Conservation (phyloP, 768 basidiomycete genomes). For the Macrolepiota fuliginosa region DNA sequence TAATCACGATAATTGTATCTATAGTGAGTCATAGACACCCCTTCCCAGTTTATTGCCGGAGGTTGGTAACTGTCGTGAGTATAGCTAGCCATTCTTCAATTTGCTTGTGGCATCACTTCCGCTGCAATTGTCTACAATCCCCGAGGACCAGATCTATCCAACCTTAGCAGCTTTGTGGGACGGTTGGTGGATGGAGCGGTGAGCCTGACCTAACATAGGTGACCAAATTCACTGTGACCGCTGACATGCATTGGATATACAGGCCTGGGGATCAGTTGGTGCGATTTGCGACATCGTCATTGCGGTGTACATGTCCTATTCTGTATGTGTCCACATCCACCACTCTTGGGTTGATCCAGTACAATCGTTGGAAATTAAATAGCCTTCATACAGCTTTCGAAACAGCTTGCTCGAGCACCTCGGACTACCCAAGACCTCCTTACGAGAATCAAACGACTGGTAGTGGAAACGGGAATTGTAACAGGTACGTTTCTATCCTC, state of each 20-base stretch:
- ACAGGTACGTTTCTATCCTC: not conserved
- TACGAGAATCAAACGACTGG: not conserved
- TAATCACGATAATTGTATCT: not conserved
- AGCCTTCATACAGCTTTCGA: not conserved
- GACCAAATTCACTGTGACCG: not conserved
- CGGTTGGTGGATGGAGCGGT: not conserved
- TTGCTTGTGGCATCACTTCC: no score
- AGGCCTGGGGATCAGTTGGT: not conserved
- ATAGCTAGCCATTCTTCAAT: no score
- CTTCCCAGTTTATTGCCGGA: not conserved
- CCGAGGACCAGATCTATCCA: no score
- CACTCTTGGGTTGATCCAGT: not conserved
- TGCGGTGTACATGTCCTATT: slow-evolving; percentile 1
- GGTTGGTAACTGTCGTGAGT: not conserved
- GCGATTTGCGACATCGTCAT: slow-evolving; percentile 2
- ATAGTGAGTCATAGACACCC: not conserved
- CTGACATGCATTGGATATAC: not conserved
- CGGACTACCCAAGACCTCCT: not conserved
- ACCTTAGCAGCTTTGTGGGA: no score
- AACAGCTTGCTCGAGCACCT: not conserved
- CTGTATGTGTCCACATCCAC: not conserved
- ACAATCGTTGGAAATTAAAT: no score
- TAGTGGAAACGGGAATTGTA: slow-evolving; percentile 5
- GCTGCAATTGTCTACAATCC: no score
- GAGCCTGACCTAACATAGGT: not conserved